These are phyloP conservation scores for Cavenderia fasciculata DNA, from an alignment of 78 protist genomes.

Conservation along the genomic window DNA sequence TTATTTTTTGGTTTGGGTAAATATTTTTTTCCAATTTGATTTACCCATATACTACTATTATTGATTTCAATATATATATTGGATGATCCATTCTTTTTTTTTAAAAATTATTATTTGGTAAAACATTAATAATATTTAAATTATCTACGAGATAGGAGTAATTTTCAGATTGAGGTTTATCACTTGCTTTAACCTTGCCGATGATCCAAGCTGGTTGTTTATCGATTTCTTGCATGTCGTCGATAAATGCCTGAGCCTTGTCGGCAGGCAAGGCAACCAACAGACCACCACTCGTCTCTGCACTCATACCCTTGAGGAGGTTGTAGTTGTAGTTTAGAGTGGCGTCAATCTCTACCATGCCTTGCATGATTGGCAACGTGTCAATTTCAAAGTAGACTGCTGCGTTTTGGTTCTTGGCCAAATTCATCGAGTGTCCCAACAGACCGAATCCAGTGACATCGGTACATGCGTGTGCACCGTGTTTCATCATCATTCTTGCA, in stretches of 20 bases:
- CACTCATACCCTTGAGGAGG: conserved; percentile 69
- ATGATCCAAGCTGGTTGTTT: conserved; percentile 84
- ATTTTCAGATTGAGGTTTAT: conserved; percentile 5
- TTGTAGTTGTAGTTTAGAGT: conserved; percentile 37
- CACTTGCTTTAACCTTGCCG: conserved; percentile 66
- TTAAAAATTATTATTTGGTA: conserved; percentile 37
- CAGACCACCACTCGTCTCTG: conserved; percentile 92
- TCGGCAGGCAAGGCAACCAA: conserved; percentile 67
- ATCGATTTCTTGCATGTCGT: conserved; percentile 76
- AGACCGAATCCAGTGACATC: conserved; percentile 96
- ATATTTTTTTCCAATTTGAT: no score
- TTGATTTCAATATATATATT: no score
- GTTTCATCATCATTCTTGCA: conserved; percentile 84
- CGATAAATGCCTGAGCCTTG: conserved; percentile 37
- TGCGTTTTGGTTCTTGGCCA: conserved; percentile 72
- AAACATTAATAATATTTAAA: conserved; percentile 24
- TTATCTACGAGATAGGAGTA: conserved; percentile 15
- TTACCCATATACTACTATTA: no score
- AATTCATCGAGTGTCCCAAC: conserved; percentile 86
- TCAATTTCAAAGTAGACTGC: conserved; percentile 61
- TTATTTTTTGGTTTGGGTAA: no score
- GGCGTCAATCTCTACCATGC: conserved; percentile 78
- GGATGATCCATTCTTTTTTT: neutral
- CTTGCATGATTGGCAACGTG: conserved; percentile 69
- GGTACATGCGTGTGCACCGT: conserved; percentile 90